These are phyloP conservation scores for Boletus tomentosulus DNA, from an alignment of 768 basidiomycete genomes.

Conservation along the genomic window DNA sequence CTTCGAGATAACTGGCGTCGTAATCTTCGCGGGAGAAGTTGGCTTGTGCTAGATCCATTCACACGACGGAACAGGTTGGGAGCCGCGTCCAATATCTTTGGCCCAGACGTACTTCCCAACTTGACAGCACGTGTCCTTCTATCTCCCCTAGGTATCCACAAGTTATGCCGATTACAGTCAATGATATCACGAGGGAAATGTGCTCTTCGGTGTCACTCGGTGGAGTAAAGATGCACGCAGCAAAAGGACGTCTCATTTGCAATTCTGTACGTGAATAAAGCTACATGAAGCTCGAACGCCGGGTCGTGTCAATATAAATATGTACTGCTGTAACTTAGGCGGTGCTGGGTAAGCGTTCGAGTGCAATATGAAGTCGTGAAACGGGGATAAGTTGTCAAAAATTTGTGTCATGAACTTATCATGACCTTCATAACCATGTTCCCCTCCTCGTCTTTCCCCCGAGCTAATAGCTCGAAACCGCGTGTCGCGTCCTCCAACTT, in stretches of 20 bases:
- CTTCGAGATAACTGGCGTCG: conserved; percentile 2
- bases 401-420: conserved; percentile 44
- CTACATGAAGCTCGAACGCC: conserved; percentile 20
- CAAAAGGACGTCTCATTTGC: conserved; percentile 5
- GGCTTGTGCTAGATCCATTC: conserved; percentile 14
- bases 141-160: conserved; percentile 2
- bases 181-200: conserved; percentile 9
- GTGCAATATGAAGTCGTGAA: conserved; percentile 5
- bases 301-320: conserved; percentile 8
- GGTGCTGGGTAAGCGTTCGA: background rate
- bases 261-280: conserved; percentile 14
- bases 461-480: conserved; percentile 79
- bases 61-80: conserved; percentile 12
- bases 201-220: background rate
- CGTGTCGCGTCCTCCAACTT: conserved; percentile 56
- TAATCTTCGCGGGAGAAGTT: conserved; percentile 29
- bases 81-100: conserved; percentile 8
- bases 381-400: background rate
- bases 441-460: conserved; percentile 75
- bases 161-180: conserved; percentile 1
- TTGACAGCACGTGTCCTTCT: conserved; percentile 8
- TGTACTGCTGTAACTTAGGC: conserved; percentile 13
- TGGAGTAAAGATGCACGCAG: background rate
- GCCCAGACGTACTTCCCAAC: conserved; percentile 1
- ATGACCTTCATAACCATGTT: conserved; percentile 88